Evolutionary conservation across 345 rosid genomes (phyloP).

Genomic region (Conringia planisiliqua): DNA sequence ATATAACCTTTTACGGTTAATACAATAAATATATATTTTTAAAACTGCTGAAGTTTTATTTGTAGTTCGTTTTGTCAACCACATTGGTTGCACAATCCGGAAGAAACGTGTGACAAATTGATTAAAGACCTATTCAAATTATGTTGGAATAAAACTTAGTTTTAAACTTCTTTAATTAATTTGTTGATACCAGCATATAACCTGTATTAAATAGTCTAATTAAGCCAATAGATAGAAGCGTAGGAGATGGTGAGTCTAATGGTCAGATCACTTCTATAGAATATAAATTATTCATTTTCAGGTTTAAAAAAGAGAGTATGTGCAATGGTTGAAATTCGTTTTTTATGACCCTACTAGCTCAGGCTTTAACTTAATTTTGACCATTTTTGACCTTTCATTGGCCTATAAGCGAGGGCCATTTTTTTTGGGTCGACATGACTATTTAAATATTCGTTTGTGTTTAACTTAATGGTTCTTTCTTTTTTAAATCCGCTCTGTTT

Average conservation of each 20-base stretch:
- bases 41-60: neutral
- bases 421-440: constrained; percentile 1
- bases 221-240: neutral
- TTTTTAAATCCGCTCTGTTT: neutral
- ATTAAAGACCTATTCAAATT: neutral
- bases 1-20: no score
- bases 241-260: neutral
- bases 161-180: neutral
- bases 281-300: neutral
- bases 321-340: neutral
- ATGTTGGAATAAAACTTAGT: neutral
- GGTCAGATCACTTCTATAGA: neutral
- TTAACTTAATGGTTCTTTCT: neutral
- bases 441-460: neutral
- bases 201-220: neutral
- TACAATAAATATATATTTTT: no score
- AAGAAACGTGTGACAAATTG: neutral
- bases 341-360: constrained; percentile 21
- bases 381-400: constrained; percentile 19
- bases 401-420: constrained; percentile 5
- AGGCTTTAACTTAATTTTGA: constrained; percentile 20
- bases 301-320: neutral
- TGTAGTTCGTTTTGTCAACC: neutral
- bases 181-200: neutral
- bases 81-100: neutral